Evolutionary conservation across 177 flowering plant genomes (phyloP), one percentile per base, ranked within the genome.

Genomic region (Telopea speciosissima): DNA sequence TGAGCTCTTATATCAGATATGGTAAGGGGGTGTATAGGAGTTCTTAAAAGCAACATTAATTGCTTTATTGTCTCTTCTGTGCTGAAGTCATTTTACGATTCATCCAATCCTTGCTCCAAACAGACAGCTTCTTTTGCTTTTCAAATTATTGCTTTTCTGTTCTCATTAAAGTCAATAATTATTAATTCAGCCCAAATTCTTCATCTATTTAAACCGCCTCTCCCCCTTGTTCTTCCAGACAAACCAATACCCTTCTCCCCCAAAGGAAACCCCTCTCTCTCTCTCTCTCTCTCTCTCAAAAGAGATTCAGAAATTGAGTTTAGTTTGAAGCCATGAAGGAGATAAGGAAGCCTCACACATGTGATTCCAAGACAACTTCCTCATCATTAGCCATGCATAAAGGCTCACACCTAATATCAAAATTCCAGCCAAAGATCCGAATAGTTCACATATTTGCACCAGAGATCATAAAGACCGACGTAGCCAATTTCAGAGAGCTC

Each of bases 371-470:
- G 17, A 17, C 70, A 25, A 6, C 76, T 5, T 14, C 85, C 58
- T 9, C 87, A 62, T 11, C 78, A 45, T 77, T 84, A 58, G 64
- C 74, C 79, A 74, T 89, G 75, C 86, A 85, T 83, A 85, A 65
- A 58, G 77, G 84, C 22, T 89, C 98, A 12, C 89, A 85, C 1
- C 71, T 80, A 0, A 86, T 91, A 62, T 81, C 91, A 8, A 90
- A 90, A 79, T 45, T 74, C 73, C 83, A 87, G 85, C 91, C 96
- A 7, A 90, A 89, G 69, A 82, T 94, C 45, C 83, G 98, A 13
- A 94, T 94, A 60, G 82, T 91, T 70, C 98, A 94, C 88, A 83
- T 92, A 74, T 92, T 82, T 73, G 93, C 98, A 40, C 98, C 98
- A 12, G 91, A 92, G 83, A 88, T 94, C 83, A 94, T 94, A 83